Evolutionary conservation across 129 eudicot genomes (phyloP), one percentile per base, ranked within the genome.

Genomic region (Escallonia herrerae): DNA sequence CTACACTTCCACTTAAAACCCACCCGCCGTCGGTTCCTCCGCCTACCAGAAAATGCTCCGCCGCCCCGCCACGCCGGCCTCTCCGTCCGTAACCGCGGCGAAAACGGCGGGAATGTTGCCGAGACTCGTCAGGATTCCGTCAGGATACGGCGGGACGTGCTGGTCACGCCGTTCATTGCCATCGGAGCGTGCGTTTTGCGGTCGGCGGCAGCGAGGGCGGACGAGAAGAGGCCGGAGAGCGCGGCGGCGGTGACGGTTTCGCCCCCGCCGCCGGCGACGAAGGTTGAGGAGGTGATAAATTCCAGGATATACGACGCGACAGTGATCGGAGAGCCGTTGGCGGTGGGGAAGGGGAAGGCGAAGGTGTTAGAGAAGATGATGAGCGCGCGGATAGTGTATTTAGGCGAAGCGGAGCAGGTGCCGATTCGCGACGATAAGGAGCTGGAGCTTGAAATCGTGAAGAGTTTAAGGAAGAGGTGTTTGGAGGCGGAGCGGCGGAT

Each of bases 321-420:
- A 62, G 95, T 70, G 77, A 93, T 93, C 0, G 99, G 99, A 69
- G 99, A 93, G 76, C 99, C 99, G 49, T 62, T 88, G 95, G 99
- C 96, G 69, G 37, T 93, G 77, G 99, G 99, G 73, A 93, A 93
- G 75, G 98, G 86, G 39, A 93, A 78, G 77, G 84, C 81, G 33
- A 89, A 81, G 60, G 96, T 81, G 11, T 93, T 95, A 96, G 99
- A 93, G 86, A 93, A 89, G 81, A 15, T 93, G 72, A 89, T 93
- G 96, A 86, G 82, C 72, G 96, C 91, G 46, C 70, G 96, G 76
- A 58, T 93, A 22, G 95, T 93, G 55, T 93, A 93, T 72, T 80
- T 93, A 74, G 99, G 99, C 37, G 99, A 93, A 73, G 99, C 99
- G 39, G 99, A 93, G 73, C 95, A 88, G 64, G 99, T 93, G 38